Evolutionary conservation across 2,329 filamentous ascomycete species (phyloP).

Genomic region (Apiospora pterosperma): DNA sequence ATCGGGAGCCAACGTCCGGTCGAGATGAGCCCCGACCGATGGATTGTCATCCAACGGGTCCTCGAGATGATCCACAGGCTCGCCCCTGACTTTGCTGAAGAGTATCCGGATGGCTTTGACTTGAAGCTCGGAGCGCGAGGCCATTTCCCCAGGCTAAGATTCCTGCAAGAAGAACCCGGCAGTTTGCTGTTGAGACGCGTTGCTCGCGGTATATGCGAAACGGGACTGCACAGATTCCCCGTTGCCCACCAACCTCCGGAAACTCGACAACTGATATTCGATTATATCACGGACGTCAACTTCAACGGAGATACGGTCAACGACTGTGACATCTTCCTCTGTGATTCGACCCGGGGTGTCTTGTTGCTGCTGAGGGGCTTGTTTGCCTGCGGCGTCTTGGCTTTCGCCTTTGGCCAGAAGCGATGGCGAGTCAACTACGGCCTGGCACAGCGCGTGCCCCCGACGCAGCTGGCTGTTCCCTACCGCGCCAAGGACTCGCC

Average conservation of each 20-base stretch:
- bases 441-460: conserved; percentile 34
- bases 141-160: conserved; percentile 45
- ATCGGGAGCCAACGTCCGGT: conserved; percentile 50
- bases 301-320: conserved; percentile 42
- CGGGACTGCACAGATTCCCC: not conserved
- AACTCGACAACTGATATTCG: conserved; percentile 27
- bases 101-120: not conserved
- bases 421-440: conserved; percentile 7
- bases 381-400: conserved; percentile 6
- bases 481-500: conserved; percentile 59
- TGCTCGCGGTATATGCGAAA: conserved; percentile 16
- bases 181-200: conserved; percentile 27
- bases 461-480: conserved; percentile 51
- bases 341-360: conserved; percentile 48
- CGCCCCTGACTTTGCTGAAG: conserved; percentile 23
- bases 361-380: conserved; percentile 11
- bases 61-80: conserved; percentile 38
- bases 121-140: conserved; percentile 16
- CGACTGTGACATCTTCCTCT: conserved; percentile 49
- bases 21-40: conserved; percentile 52
- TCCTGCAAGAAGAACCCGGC: conserved; percentile 36
- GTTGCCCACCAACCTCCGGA: conserved; percentile 25
- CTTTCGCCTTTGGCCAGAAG: not conserved
- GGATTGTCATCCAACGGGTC: conserved; percentile 52
- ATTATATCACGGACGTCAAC: conserved; percentile 33